These are phyloP conservation scores for Pseudocercospora pini-densiflorae DNA, from an alignment of 2,329 filamentous ascomycete genomes.

Conservation along the genomic window DNA sequence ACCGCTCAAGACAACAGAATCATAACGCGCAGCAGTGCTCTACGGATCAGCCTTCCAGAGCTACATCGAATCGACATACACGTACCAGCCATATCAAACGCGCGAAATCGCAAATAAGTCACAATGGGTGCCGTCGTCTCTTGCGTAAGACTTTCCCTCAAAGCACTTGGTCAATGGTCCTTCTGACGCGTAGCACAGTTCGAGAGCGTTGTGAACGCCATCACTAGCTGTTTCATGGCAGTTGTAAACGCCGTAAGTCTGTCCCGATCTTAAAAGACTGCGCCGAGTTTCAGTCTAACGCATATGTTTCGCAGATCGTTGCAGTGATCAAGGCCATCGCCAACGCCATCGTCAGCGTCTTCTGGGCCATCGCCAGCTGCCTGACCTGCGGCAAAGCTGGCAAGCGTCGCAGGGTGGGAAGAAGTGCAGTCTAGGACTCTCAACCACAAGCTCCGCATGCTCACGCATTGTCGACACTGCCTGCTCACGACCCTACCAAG, in stretches of 20 bases:
- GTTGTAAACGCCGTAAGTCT: conserved; percentile 50
- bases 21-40: not conserved
- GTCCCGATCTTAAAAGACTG: not conserved
- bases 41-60: conserved; percentile 5
- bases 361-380: conserved; percentile 55
- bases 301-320: conserved; percentile 46
- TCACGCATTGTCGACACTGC: not conserved
- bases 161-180: not conserved
- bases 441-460: not conserved
- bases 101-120: conserved; percentile 42
- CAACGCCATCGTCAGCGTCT: conserved; percentile 55
- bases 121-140: conserved; percentile 81
- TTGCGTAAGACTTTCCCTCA: conserved; percentile 65
- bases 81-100: conserved; percentile 5
- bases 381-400: conserved; percentile 54
- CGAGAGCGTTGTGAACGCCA: conserved; percentile 49
- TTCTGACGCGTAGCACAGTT: conserved; percentile 30
- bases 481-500: not conserved
- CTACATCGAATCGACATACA: conserved; percentile 7
- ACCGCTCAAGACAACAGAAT: not conserved
- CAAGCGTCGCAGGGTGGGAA: conserved; percentile 42
- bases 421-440: conserved; percentile 41
- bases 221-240: conserved; percentile 46
- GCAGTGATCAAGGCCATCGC: conserved; percentile 52
- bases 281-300: conserved; percentile 51